Percentiles rank a stretch among this genome's conserved stretches.
phyloP scores from a whole-genome alignment of 306 rosid species.

The Datisca glomerata region DNA sequence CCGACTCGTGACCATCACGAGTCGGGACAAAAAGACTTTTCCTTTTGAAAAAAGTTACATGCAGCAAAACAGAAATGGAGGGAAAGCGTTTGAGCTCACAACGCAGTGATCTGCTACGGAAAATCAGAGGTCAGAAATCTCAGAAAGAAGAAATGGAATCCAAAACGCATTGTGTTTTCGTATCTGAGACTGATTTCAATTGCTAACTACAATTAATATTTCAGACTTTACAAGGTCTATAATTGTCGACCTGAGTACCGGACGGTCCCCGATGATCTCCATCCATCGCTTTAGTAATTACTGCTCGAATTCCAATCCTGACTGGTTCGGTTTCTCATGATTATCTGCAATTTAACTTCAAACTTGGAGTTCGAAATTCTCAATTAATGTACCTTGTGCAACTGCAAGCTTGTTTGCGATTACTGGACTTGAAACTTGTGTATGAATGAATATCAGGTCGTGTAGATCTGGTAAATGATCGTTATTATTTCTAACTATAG shows the following conservation, averaged over 20 bases:
- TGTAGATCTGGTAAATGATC: too few species aligned
- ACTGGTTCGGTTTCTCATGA: conserved; percentile 34
- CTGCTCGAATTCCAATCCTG: conserved; percentile 32
- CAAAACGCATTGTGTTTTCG: background rate
- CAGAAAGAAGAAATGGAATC: background rate
- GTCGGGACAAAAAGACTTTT: too few species aligned
- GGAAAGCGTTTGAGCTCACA: conserved; percentile 32
- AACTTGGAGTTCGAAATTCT: too few species aligned
- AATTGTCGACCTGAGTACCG: conserved; percentile 32
- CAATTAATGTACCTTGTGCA: too few species aligned
- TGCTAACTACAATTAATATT: background rate
- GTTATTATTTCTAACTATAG: too few species aligned
- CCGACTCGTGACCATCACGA: too few species aligned
- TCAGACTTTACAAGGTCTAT: conserved; percentile 53
- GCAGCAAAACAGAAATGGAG: conserved; percentile 50
- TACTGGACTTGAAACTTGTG: too few species aligned
- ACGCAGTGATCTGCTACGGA: conserved; percentile 22
- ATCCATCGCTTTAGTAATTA: conserved; percentile 56
- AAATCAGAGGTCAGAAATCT: conserved; percentile 40
- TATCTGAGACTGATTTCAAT: background rate
- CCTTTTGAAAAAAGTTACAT: too few species aligned
- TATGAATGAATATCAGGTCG: too few species aligned
- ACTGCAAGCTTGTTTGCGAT: too few species aligned
- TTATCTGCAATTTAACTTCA: background rate
- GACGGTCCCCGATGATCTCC: conserved; percentile 43